Base-by-base conservation (phyloP, 1,284 basidiomycete genomes). In the Mycena sp. region DNA sequence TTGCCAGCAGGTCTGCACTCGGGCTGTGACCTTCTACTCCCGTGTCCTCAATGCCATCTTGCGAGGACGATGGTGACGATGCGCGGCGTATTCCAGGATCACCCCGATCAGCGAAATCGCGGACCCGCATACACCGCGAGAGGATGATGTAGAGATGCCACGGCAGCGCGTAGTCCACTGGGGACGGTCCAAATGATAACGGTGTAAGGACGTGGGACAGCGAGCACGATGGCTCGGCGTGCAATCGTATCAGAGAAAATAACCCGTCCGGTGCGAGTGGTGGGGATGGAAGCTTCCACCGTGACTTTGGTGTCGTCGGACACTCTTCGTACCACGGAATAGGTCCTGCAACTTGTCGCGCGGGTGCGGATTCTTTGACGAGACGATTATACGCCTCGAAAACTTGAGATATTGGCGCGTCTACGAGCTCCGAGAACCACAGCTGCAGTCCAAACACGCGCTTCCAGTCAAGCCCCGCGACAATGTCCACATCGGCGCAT, bases 381-480 rank as follows among this genome's bases (percentile, higher is more conserved):
- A 86, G 78, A 2, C 80, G 73, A 51, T 90, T 85, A 77, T 94
- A 99, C 1, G 84, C 80, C 14, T 83, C 77, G 64, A 96, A 88
- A 0, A 90, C 90, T 49, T 91, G 86, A 2, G 85, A 81, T 58
- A 96, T 86, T 3, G 91, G 80, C 2, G 89, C 83, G 62, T 95
- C 91, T 71, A 93, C 85, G 0, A 87, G 82, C 53, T 90, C 84
- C 1, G 88, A 90, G 76, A 92, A 98, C 98, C 98, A 99, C 16
- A 99, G 79, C 68, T 92, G 90, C 48, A 98, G 79, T 1, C 95
- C 98, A 71, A 99, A 93, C 0, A 92, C 90, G 16, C 96, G 89
- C 77, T 97, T 97, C 98, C 98, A 99, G 76, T 98, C 96, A 54
- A 99, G 79, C 1, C 87, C 92, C n/a, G 90, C 84, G n/a, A 98